Percentiles rank a stretch among this genome's conserved stretches.
phyloP scores from a whole-genome alignment of 2,329 filamentous ascomycete species.

The Graphiopsis chlorocephala region DNA sequence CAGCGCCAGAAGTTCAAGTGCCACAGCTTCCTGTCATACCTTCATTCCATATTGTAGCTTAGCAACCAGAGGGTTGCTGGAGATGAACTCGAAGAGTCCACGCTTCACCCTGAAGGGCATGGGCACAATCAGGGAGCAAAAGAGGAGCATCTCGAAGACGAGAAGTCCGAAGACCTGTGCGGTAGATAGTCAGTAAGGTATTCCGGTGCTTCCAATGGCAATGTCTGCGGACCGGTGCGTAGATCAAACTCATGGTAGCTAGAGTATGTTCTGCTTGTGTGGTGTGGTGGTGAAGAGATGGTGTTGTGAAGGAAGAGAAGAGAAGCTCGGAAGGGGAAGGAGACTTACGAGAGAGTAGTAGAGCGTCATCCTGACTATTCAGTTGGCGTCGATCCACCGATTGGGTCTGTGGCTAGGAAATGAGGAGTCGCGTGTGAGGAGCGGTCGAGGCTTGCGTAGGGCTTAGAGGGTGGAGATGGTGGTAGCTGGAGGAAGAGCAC shows the following conservation, averaged over 20 bases:
- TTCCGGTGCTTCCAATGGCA: slow-evolving; percentile 2
- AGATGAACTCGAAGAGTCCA: slow-evolving; percentile 93
- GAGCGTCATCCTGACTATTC: slow-evolving; percentile 58
- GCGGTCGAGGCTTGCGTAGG: neutral
- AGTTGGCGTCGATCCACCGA: slow-evolving; percentile 15
- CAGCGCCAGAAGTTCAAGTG: neutral
- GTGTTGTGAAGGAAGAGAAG: slow-evolving; percentile 14
- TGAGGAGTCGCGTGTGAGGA: neutral
- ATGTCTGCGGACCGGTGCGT: slow-evolving; percentile 32
- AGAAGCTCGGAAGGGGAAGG: neutral
- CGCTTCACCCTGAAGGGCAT: slow-evolving; percentile 83
- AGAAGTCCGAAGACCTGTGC: slow-evolving; percentile 76
- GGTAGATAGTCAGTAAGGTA: slow-evolving; percentile 17
- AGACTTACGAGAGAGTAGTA: slow-evolving; percentile 64
- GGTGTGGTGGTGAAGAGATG: neutral
- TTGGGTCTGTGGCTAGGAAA: slow-evolving; percentile 10
- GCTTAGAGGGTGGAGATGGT: neutral
- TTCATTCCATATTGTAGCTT: slow-evolving; percentile 98
- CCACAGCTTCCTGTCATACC: slow-evolving; percentile 42
- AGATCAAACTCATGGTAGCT: slow-evolving; percentile 37
- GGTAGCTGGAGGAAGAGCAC: neutral
- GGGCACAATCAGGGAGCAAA: slow-evolving; percentile 77
- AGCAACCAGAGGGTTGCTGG: slow-evolving; percentile 77
- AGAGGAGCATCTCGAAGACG: slow-evolving; percentile 78
- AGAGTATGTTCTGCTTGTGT: slow-evolving; percentile 1